phyloP scores from a whole-genome alignment of 2,329 filamentous ascomycete species.

The Talaromyces piceae region DNA sequence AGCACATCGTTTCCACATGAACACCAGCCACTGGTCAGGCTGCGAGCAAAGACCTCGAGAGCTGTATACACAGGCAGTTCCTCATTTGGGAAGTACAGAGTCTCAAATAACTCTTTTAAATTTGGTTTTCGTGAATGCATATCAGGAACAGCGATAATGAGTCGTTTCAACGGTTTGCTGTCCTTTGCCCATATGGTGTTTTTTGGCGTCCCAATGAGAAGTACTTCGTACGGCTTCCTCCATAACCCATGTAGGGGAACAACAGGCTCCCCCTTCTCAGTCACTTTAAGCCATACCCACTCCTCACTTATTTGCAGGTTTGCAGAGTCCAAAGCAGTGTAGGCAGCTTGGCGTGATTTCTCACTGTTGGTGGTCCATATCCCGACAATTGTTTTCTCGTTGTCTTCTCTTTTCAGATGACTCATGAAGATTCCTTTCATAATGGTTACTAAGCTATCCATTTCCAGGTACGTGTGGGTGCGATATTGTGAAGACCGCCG shows the following conservation, averaged over 20 bases:
- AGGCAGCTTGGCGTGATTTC: conserved; percentile 40
- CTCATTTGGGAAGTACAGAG: conserved; percentile 14
- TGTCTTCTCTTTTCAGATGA: conserved; percentile 28
- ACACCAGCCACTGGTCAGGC: conserved; percentile 54
- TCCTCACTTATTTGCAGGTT: conserved; percentile 49
- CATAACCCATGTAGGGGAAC: conserved; percentile 45
- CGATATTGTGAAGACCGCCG: conserved; percentile 45
- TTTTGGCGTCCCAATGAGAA: conserved; percentile 39
- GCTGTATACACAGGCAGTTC: conserved; percentile 35
- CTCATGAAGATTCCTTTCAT: conserved; percentile 39
- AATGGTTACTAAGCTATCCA: conserved; percentile 21
- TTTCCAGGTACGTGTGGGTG: conserved; percentile 23
- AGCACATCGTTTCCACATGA: conserved; percentile 56
- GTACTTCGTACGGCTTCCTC: conserved; percentile 56
- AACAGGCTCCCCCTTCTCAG: conserved; percentile 45
- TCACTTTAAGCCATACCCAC: conserved; percentile 59
- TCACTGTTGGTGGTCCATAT: conserved; percentile 58
- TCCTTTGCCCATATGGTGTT: conserved; percentile 8
- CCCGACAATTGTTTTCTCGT: conserved; percentile 36
- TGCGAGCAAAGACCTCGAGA: conserved; percentile 55
- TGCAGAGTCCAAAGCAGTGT: conserved; percentile 37
- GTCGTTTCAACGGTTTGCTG: conserved; percentile 29
- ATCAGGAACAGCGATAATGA: conserved; percentile 55
- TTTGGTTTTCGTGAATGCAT: conserved; percentile 60
- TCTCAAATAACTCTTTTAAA: conserved; percentile 48